phyloP scores from a whole-genome alignment of 106 monocot species.

The Acorus calamus region DNA sequence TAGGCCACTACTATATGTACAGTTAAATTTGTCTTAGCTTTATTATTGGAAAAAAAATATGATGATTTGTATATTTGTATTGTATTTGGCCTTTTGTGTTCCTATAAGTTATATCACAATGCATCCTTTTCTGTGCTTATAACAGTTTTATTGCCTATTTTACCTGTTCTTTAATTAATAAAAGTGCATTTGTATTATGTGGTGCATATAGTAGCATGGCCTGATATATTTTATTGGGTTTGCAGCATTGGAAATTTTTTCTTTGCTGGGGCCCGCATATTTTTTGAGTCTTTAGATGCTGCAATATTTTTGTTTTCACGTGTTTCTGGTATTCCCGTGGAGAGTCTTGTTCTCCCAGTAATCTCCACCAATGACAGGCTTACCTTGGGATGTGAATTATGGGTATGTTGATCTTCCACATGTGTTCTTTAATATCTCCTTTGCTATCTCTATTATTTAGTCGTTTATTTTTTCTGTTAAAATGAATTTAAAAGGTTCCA shows the following conservation, averaged over 20 bases:
- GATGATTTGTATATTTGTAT: no score
- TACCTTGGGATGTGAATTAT: constrained; percentile 98
- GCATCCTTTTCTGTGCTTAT: no score
- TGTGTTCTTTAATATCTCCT: background rate
- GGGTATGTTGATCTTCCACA: constrained; percentile 32
- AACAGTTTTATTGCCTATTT: background rate
- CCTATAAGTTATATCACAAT: no score
- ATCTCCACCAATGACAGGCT: constrained; percentile 96
- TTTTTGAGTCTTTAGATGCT: constrained; percentile 97
- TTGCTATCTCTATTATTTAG: background rate
- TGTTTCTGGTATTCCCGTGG: constrained; percentile 87
- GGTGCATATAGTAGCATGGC: background rate
- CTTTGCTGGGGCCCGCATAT: constrained; percentile 98
- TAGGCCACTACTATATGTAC: no score
- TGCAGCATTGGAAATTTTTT: constrained; percentile 99
- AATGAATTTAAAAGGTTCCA: no score
- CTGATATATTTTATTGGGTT: constrained; percentile 14
- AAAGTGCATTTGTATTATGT: background rate
- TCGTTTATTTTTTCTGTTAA: no score
- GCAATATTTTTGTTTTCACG: constrained; percentile 98
- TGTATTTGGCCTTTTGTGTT: no score
- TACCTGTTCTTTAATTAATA: background rate
- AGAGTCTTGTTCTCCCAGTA: constrained; percentile 93
- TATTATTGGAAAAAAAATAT: no score
- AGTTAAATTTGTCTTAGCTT: no score